These are phyloP conservation scores for Marsdenia floribunda DNA, from an alignment of 257 asterid species.

Conservation along the genomic window DNA sequence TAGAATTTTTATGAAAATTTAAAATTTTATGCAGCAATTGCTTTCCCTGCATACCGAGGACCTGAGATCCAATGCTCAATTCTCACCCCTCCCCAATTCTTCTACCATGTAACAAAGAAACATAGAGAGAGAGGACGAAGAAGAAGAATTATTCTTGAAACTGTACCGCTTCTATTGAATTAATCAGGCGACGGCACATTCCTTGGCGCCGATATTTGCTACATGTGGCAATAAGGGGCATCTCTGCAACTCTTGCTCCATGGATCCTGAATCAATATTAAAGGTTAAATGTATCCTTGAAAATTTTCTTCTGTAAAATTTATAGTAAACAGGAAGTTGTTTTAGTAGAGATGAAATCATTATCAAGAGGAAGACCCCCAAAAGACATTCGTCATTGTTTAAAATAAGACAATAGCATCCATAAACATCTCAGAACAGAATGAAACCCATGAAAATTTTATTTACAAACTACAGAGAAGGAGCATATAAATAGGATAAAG, in stretches of 20 bases:
- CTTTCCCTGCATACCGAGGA: neutral
- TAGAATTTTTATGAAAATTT: neutral
- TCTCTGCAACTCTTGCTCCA: slow-evolving; percentile 84
- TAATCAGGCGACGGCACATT: slow-evolving; percentile 83
- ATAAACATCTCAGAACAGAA: neutral
- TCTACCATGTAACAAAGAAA: neutral
- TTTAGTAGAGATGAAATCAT: neutral
- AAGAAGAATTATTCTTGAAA: neutral
- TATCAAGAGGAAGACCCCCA: neutral
- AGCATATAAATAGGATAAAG: neutral
- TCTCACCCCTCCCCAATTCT: neutral
- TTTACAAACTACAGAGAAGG: neutral
- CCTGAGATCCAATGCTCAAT: neutral
- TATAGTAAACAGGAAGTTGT: slow-evolving; percentile 1
- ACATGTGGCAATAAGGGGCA: slow-evolving; percentile 97
- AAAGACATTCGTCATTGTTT: neutral
- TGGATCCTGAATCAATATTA: slow-evolving; percentile 59
- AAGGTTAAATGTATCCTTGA: neutral
- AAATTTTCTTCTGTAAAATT: neutral
- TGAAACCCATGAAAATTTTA: neutral
- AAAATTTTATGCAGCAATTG: slow-evolving; percentile 1
- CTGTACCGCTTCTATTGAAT: slow-evolving; percentile 68
- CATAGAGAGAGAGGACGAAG: neutral
- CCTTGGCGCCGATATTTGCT: slow-evolving; percentile 91
- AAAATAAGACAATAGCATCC: neutral